Base-by-base conservation (phyloP, 441 rosid genomes). In the Corymbia calophylla region DNA sequence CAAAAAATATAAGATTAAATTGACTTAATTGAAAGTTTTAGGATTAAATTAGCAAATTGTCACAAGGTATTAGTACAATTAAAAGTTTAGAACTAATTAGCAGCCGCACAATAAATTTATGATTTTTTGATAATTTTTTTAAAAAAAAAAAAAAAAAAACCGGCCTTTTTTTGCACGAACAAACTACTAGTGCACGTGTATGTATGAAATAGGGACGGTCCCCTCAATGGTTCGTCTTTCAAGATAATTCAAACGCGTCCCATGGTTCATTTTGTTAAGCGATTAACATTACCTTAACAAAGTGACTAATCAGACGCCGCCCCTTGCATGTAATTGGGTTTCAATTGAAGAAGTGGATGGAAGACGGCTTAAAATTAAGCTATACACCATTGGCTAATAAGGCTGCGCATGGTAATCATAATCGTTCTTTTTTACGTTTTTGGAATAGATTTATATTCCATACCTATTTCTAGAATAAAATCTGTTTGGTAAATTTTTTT, bases 21-120 rank as follows among this genome's bases (percentile, higher is more conserved):
- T 58, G 12, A 35, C 62, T 9, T 1, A 23, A 23, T 56, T 56
- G 6, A 56, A 56, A 56, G 25, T 27, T 56, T 56, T 56, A 9
- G 62, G 29, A 56, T 21, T 2, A 9, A 56, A 56, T 56, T 56
- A 29, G 6, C 25, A 56, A 56, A 56, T 56, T 23, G 29, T 21
- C 62, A 56, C 23, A 23, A 56, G 23, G 62, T 56, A 56, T 56
- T 56, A 56, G 0, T 8, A 56, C 3, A 23, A 23, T 56, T 9
- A 6, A 56, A 56, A 0, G 0, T 58, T 23, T 58, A 23, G 10
- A 0, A 58, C 25, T 9, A 1, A 58, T 58, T 56, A 6, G 0
- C 14, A 9, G 10, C 1, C 6, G 0, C 25, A 58, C 10, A 58
- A 25, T 23, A 58, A 29, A 23, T 58, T 58, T 1, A 58, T 23